These are phyloP conservation scores for Tieghemostelium lacteum DNA, from an alignment of 78 protist genomes.

Conservation along the genomic window DNA sequence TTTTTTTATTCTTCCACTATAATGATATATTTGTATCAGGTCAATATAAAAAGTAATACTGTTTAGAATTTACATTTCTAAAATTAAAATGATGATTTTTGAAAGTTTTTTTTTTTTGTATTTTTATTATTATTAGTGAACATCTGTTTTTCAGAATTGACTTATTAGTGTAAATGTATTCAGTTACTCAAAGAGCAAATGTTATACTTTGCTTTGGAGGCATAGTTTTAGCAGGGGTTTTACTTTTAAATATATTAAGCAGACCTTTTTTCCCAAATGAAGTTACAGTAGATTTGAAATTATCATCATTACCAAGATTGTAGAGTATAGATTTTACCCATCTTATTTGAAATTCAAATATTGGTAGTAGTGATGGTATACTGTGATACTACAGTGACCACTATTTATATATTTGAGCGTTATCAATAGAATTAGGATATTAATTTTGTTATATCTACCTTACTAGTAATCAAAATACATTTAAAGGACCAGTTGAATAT, in stretches of 20 bases:
- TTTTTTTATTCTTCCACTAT: too few species aligned
- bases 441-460: background rate
- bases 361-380: too few species aligned
- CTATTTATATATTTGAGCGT: background rate
- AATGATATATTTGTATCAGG: too few species aligned
- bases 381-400: too few species aligned
- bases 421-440: background rate
- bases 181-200: constrained; percentile 61
- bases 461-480: background rate
- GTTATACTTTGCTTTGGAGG: constrained; percentile 67
- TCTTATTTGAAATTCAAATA: too few species aligned
- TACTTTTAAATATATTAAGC: constrained; percentile 37
- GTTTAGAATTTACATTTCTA: too few species aligned
- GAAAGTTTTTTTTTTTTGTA: too few species aligned
- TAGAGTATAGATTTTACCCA: background rate
- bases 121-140: too few species aligned
- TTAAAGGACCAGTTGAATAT: constrained; percentile 2
- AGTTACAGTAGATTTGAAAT: constrained; percentile 40
- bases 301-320: background rate
- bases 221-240: constrained; percentile 61
- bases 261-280: constrained; percentile 58
- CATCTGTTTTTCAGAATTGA: too few species aligned
- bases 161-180: too few species aligned
- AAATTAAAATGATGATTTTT: too few species aligned
- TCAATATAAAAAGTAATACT: too few species aligned